A percentile compares a stretch with the other conserved stretches of the same genome.
These are phyloP conservation scores for Wickerhamiella kurtzmanii DNA, from an alignment of 805 yeast species.

Conservation along the genomic window DNA sequence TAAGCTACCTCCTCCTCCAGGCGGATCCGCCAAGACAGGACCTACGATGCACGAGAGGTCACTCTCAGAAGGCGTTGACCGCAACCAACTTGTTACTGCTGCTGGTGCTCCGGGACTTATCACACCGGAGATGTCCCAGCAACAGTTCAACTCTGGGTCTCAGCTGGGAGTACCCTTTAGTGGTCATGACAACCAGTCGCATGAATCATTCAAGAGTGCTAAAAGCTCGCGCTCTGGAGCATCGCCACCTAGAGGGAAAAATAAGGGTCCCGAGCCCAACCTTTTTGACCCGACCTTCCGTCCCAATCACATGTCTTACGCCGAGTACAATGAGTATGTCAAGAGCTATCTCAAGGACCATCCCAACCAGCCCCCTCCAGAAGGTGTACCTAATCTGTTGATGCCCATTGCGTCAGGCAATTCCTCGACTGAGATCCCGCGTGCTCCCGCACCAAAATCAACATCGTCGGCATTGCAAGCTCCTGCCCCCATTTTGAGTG, in stretches of 20 bases:
- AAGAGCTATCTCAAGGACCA: conserved; percentile 15
- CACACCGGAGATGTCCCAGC: conserved; percentile 19
- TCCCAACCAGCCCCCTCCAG: background rate
- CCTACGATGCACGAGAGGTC: conserved; percentile 20
- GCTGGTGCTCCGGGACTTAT: conserved; percentile 15
- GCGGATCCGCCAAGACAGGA: background rate
- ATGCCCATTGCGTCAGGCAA: background rate
- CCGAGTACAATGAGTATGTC: conserved; percentile 21
- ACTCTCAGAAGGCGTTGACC: conserved; percentile 25
- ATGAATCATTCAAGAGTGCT: conserved; percentile 20
- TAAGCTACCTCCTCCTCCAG: background rate
- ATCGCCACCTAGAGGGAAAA: background rate
- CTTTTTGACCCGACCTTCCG: conserved; percentile 19
- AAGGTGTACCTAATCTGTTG: background rate
- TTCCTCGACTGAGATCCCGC: no score
- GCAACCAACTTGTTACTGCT: conserved; percentile 20
- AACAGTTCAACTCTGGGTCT: conserved; percentile 2
- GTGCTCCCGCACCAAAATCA: no score
- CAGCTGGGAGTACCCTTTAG: conserved; percentile 1
- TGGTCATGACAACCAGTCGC: conserved; percentile 10
- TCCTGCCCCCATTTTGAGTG: conserved; percentile 7
- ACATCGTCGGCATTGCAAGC: conserved; percentile 7
- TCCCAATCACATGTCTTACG: conserved; percentile 18
- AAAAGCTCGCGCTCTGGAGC: background rate
- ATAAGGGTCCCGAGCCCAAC: conserved; percentile 3